phyloP scores from a whole-genome alignment of 441 rosid genomes.

The Adansonia rubrostipa region DNA sequence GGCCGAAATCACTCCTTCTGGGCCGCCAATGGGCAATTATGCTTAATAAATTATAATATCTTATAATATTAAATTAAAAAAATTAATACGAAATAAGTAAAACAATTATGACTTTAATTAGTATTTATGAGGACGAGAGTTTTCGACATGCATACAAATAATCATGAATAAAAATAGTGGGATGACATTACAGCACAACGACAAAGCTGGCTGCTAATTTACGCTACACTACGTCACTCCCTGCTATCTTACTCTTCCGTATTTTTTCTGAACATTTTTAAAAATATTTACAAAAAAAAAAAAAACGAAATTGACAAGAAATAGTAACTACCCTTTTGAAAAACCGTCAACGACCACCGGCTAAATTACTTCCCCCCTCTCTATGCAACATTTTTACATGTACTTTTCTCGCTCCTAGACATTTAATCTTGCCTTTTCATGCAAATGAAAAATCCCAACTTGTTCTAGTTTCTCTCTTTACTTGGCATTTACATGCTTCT shows the following conservation, averaged over 20 bases:
- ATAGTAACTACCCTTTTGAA: neutral
- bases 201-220: neutral
- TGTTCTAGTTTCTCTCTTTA: neutral
- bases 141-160: too few relatives aligned
- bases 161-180: neutral
- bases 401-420: neutral
- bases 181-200: neutral
- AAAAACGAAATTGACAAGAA: slow-evolving; percentile 1
- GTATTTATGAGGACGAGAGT: too few relatives aligned
- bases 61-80: too few relatives aligned
- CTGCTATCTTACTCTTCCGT: slow-evolving; percentile 20
- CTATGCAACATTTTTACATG: neutral
- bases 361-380: neutral
- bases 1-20: neutral
- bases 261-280: neutral
- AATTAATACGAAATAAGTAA: too few relatives aligned
- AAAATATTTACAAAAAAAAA: neutral
- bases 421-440: neutral
- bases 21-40: neutral
- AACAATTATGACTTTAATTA: too few relatives aligned
- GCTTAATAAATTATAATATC: too few relatives aligned
- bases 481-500: neutral
- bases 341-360: slow-evolving; percentile 21
- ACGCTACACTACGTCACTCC: slow-evolving; percentile 9
- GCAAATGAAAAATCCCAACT: neutral